Evolutionary conservation across 1,284 basidiomycete species (phyloP), one percentile per base, ranked within the genome.

Genomic region (Ceratobasidium sp.): DNA sequence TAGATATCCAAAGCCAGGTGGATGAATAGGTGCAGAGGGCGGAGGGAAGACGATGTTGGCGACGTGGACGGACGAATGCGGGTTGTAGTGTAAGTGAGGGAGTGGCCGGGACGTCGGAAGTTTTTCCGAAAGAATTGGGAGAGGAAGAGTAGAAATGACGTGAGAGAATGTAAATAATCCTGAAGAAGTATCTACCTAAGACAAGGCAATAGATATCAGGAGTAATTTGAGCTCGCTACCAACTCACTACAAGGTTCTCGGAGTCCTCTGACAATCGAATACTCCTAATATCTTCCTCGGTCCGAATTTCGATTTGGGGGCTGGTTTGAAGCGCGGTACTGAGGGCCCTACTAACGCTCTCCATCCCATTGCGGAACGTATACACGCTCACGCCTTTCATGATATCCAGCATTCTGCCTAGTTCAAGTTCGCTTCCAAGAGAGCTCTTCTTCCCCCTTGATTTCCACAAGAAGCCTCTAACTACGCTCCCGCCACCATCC

Each of bases 1-100:
- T 80, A 99, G 92, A 86, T 97, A 99, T 1, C 97, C 97, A 84
- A 99, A 99, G 0, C 97, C 97, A 15, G 89, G 86, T 0, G 94
- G 94, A 82, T 95, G 93, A 44, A 94, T 87, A 6, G 84, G 84
- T 50, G 82, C 83, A 33, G 80, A 80, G 10, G 84, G 82, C 6
- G 89, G 87, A 28, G 88, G 86, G 87, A 96, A 91, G 83, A 95
- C 86, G 82, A 96, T 85, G 85, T 94, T 93, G 81, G 94, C 83
- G 67, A 95, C 90, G 54, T 90, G 88, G 79, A 96, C 91, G 64
- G 91, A 88, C 66, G 93, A 89, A 80, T 88, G 84, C 9, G 91
- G 88, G 82, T 93, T 91, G 46, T 88, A 82, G 46, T 85, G 86
- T 44, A 93, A 84, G 82, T 89, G 81, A 80, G 84, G 88, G 44